Percentiles rank a stretch among this genome's conserved stretches.
Evolutionary conservation across 768 basidiomycete genomes (phyloP).

Genomic region (Leucosporidium creatinivorum): DNA sequence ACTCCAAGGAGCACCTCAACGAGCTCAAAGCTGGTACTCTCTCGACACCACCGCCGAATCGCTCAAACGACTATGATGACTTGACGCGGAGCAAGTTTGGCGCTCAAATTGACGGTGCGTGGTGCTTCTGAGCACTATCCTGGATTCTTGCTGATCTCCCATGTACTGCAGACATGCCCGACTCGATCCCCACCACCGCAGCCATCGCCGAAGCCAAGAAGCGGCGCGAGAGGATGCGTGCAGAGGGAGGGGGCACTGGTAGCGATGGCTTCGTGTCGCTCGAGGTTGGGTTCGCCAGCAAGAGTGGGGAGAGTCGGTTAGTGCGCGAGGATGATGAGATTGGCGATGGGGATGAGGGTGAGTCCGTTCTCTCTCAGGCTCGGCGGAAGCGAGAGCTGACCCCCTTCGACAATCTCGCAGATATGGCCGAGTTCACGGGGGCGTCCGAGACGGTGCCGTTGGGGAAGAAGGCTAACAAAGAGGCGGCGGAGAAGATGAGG

Average conservation of each 20-base stretch:
- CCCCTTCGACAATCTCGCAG: not conserved
- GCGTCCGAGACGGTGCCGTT: slow-evolving; percentile 37
- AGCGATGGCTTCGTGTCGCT: slow-evolving; percentile 42
- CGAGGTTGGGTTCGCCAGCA: slow-evolving; percentile 39
- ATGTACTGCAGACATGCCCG: slow-evolving; percentile 33
- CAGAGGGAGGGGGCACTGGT: slow-evolving; percentile 33
- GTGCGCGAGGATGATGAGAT: slow-evolving; percentile 47
- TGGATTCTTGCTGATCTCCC: no score
- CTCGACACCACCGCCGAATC: slow-evolving; percentile 7
- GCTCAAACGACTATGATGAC: slow-evolving; percentile 25
- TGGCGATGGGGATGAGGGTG: slow-evolving; percentile 39
- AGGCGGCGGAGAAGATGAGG: slow-evolving; percentile 39
- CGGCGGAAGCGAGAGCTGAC: not conserved
- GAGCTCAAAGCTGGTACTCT: slow-evolving; percentile 40
- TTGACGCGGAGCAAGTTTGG: slow-evolving; percentile 40
- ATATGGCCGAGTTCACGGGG: slow-evolving; percentile 28
- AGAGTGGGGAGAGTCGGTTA: slow-evolving; percentile 44
- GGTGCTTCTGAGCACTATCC: no score
- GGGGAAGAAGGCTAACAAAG: slow-evolving; percentile 42
- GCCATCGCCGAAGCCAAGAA: slow-evolving; percentile 43
- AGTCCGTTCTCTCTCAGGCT: not conserved
- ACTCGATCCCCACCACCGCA: slow-evolving; percentile 41
- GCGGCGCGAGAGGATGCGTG: slow-evolving; percentile 40
- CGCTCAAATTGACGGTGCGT: slow-evolving; percentile 9
- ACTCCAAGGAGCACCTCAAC: slow-evolving; percentile 43